Percentiles rank a stretch among this genome's conserved stretches.
These are phyloP conservation scores for Amyloporia xantha DNA, from an alignment of 768 basidiomycete genomes.

Conservation along the genomic window DNA sequence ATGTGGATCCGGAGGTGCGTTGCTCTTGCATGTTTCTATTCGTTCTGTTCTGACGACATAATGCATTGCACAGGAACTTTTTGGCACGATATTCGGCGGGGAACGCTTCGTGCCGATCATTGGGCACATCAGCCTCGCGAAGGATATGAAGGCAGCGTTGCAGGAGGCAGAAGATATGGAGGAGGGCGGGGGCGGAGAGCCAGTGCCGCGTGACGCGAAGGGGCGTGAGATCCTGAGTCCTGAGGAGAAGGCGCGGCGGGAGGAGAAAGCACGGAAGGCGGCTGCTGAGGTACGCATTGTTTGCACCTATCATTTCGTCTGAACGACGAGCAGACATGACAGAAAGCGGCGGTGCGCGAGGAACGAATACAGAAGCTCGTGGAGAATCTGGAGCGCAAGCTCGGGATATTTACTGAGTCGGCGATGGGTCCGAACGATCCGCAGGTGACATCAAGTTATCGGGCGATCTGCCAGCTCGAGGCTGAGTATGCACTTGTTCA, in stretches of 20 bases:
- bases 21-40: not conserved
- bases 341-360: conserved; percentile 78
- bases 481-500: conserved; percentile 54
- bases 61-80: conserved; percentile 32
- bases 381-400: conserved; percentile 72
- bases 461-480: conserved; percentile 72
- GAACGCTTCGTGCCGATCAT: conserved; percentile 84
- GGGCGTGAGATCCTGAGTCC: conserved; percentile 34
- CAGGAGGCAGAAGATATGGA: conserved; percentile 80
- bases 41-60: not conserved
- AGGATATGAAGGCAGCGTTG: conserved; percentile 89
- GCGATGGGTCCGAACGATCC: conserved; percentile 62
- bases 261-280: conserved; percentile 64
- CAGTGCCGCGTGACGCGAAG: conserved; percentile 43
- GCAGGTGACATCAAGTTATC: conserved; percentile 68
- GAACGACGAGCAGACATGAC: conserved; percentile 5
- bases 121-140: conserved; percentile 79
- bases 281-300: conserved; percentile 54
- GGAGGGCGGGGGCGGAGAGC: conserved; percentile 32
- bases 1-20: conserved; percentile 76
- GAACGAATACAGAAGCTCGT: conserved; percentile 73
- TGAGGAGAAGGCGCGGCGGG: conserved; percentile 38
- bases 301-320: not conserved
- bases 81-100: conserved; percentile 82
- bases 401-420: conserved; percentile 83